phyloP scores from a whole-genome alignment of 345 rosid genomes.

The Heritiera fomes region DNA sequence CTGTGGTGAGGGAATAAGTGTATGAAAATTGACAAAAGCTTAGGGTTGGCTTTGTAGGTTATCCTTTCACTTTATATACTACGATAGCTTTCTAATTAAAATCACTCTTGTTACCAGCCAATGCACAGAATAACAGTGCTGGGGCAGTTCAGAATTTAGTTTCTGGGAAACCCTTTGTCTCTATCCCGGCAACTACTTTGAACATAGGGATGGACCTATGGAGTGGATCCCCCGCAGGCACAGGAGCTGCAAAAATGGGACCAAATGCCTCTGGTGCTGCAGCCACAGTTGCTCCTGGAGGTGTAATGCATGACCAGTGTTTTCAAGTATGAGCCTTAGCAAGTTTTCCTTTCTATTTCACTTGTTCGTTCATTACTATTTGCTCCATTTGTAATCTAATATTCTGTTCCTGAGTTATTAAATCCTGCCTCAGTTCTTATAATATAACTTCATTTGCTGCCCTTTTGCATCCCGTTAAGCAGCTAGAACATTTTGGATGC shows the following conservation, averaged over 20 bases:
- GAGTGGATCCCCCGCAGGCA: slow-evolving; percentile 59
- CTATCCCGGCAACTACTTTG: slow-evolving; percentile 68
- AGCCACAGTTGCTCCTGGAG: slow-evolving; percentile 40
- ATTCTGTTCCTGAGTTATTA: neutral
- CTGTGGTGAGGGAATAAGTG: neutral
- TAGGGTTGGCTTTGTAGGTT: neutral
- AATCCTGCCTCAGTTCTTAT: neutral
- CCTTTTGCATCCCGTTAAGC: neutral
- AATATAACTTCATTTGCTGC: neutral
- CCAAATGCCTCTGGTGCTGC: slow-evolving; percentile 44
- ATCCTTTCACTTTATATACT: neutral
- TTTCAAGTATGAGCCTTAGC: slow-evolving; percentile 47
- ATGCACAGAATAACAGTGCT: slow-evolving; percentile 52
- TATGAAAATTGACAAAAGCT: neutral
- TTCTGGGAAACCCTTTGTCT: slow-evolving; percentile 61
- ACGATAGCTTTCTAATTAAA: slow-evolving; percentile 22
- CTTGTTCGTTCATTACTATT: neutral
- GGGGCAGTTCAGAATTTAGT: slow-evolving; percentile 51
- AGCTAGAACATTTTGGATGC: neutral
- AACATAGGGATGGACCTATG: slow-evolving; percentile 95
- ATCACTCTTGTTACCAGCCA: slow-evolving; percentile 47
- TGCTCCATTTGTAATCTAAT: neutral
- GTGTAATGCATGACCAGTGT: slow-evolving; percentile 58
- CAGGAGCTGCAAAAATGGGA: slow-evolving; percentile 64
- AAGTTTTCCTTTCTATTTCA: neutral